These are phyloP conservation scores for Chrysopogon serrulatus DNA, from an alignment of 176 grass and related monocot species.

Conservation along the genomic window DNA sequence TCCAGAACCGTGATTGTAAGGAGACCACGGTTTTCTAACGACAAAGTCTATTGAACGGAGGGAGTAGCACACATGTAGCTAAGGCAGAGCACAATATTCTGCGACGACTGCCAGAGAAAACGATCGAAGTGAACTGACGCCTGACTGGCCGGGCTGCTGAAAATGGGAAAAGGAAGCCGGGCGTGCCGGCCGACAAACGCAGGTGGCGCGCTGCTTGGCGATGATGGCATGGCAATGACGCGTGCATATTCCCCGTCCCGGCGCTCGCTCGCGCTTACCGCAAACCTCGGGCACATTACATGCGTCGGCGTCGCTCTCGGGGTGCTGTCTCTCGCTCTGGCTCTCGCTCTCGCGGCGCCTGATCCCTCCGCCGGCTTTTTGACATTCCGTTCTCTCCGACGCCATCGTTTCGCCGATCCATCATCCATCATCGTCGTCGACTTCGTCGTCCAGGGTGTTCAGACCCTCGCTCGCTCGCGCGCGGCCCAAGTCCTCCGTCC, in stretches of 20 bases:
- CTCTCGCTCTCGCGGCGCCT: conserved; percentile 1
- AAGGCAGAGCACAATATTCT: neutral
- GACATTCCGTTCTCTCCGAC: conserved; percentile 23
- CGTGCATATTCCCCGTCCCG: neutral
- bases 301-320: neutral
- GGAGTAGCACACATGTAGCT: too few relatives aligned
- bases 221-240: neutral
- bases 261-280: neutral
- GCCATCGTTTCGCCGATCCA: neutral
- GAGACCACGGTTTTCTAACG: too few relatives aligned
- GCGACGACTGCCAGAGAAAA: too few relatives aligned
- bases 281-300: neutral
- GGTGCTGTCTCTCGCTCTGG: neutral
- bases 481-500: neutral
- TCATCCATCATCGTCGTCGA: neutral
- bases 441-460: neutral
- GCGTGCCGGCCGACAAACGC: conserved; percentile 13
- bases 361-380: conserved; percentile 27
- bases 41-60: too few relatives aligned
- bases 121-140: neutral
- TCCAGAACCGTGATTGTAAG: too few relatives aligned
- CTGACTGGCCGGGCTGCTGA: neutral
- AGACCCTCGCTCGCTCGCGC: neutral
- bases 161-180: neutral
- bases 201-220: conserved; percentile 13